Evolutionary conservation across 2,329 filamentous ascomycete species (phyloP).

Genomic region (Fusarium citri): DNA sequence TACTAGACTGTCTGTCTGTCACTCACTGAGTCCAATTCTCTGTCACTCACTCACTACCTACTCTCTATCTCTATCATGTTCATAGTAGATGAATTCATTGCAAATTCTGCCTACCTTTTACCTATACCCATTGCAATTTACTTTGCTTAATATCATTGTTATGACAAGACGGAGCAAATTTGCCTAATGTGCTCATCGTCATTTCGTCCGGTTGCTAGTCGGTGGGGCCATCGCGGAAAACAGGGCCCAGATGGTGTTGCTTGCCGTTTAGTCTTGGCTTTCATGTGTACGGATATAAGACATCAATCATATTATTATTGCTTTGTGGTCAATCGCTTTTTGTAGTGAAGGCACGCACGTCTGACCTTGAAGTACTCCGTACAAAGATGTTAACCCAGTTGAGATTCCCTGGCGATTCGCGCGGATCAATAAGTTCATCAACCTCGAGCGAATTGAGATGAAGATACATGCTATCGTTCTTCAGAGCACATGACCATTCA

Average conservation of each 20-base stretch:
- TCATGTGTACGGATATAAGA: not conserved
- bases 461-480: too few species aligned
- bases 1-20: constrained; percentile 32
- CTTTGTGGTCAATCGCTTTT: not conserved
- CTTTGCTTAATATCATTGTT: not conserved
- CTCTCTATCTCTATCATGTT: constrained; percentile 1
- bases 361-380: too few species aligned
- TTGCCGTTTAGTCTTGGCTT: not conserved
- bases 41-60: constrained; percentile 8
- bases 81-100: not conserved
- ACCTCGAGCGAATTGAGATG: too few species aligned
- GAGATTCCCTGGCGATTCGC: too few species aligned
- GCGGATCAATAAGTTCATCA: too few species aligned
- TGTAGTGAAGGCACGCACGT: not conserved
- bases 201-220: not conserved
- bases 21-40: constrained; percentile 7
- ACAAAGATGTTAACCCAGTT: too few species aligned
- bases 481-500: too few species aligned
- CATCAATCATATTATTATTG: not conserved
- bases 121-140: not conserved
- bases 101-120: not conserved
- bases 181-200: not conserved
- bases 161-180: not conserved
- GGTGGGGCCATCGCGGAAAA: not conserved
- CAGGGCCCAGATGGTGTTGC: not conserved